These are phyloP conservation scores for Pseudocohnilembus persalinus DNA, from an alignment of 169 alveolate species.

Conservation along the genomic window DNA sequence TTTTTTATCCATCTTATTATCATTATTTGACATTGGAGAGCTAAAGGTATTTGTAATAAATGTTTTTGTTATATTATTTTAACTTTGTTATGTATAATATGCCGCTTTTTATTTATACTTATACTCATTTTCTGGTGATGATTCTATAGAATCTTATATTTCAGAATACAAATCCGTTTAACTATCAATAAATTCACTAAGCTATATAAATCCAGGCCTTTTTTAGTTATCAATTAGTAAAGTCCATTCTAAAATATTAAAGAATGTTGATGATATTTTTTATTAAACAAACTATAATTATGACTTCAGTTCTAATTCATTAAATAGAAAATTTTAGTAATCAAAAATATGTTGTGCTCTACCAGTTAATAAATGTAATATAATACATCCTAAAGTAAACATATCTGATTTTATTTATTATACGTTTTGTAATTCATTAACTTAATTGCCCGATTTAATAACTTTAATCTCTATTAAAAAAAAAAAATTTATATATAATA, in stretches of 20 bases:
- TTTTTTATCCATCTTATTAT: no score
- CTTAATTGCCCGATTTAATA: neutral
- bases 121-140: no score
- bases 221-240: neutral
- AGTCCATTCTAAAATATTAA: neutral
- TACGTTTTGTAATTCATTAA: neutral
- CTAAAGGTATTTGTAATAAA: no score
- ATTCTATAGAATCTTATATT: no score
- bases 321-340: no score
- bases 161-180: neutral
- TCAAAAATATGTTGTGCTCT: neutral
- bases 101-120: no score
- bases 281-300: no score
- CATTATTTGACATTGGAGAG: no score
- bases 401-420: neutral
- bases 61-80: no score
- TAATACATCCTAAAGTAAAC: neutral
- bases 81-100: no score
- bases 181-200: neutral
- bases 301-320: neutral
- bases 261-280: neutral
- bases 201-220: neutral
- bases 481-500: no score
- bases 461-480: neutral
- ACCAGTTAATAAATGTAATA: neutral